Evolutionary conservation across 2,329 filamentous ascomycete species (phyloP).

Genomic region (Diaporthe humulicola): DNA sequence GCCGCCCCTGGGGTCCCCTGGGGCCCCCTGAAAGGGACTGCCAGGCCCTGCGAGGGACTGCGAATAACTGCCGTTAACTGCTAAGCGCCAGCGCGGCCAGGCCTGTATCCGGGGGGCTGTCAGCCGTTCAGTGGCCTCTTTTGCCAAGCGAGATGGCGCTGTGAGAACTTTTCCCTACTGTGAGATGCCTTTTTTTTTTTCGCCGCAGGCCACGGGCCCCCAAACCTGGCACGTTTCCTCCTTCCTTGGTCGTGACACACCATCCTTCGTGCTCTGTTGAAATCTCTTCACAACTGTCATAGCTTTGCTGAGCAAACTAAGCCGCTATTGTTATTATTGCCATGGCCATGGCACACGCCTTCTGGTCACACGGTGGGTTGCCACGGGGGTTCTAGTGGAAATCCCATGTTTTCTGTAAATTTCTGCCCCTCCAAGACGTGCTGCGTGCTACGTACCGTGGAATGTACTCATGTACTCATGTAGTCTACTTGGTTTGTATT

Average conservation of each 20-base stretch:
- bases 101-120: slow-evolving; percentile 5
- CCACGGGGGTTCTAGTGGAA: slow-evolving; percentile 13
- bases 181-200: neutral
- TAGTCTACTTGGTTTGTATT: neutral
- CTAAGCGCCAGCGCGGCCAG: slow-evolving; percentile 37
- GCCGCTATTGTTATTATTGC: slow-evolving; percentile 4
- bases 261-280: slow-evolving; percentile 16
- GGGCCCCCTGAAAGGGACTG: slow-evolving; percentile 6
- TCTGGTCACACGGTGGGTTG: slow-evolving; percentile 24
- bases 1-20: slow-evolving; percentile 24
- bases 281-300: slow-evolving; percentile 25
- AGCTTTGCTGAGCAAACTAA: slow-evolving; percentile 23
- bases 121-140: neutral
- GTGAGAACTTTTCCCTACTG: neutral
- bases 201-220: neutral
- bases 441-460: neutral
- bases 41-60: neutral
- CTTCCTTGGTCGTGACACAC: slow-evolving; percentile 32
- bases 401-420: slow-evolving; percentile 23
- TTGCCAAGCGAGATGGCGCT: slow-evolving; percentile 31
- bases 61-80: slow-evolving; percentile 40
- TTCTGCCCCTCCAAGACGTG: slow-evolving; percentile 11
- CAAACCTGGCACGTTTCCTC: slow-evolving; percentile 29
- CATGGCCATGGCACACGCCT: slow-evolving; percentile 5
- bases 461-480: neutral